Base-by-base conservation (phyloP, 257 asterid species). In the Parsonsia alboflavescens region DNA sequence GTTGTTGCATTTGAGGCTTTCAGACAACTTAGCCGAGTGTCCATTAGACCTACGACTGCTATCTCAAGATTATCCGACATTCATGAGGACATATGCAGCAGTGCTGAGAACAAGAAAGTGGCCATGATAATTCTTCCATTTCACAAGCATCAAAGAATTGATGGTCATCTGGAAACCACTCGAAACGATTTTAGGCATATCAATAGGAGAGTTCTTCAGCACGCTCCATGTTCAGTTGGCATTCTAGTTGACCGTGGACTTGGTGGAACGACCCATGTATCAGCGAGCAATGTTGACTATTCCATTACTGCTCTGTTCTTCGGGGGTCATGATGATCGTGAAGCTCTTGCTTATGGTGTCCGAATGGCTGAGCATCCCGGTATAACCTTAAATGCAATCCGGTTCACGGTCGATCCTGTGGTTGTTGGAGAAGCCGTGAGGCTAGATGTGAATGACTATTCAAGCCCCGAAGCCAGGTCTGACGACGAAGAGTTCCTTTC, bases 351-450 rank as follows among this genome's bases (percentile, higher is more conserved):
- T 4, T 86, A 86, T 30, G 91, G 82, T 22, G 86, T 81, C 10
- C 82, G 81, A 36, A 86, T 86, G 89, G 91, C 89, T 10, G 86
- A 83, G 79, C 86, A 86, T 72, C 89, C 89, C 0, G 88, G 89
- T 6, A 71, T 71, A 65, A 54, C 11, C 64, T 71, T 71, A 41
- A 28, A n/a, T 5, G 78, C 42, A 0, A 57, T 78, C 46, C 59
- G 74, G 3, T 78, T 78, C 58, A 19, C 24, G 12, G 78, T 78
- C 22, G 82, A 73, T 68, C 82, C 82, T 13, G 7, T 68, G 22
- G 82, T 78, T 36, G 82, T 49, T 6, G 75, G 78, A 17, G 78
- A 78, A 71, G 36, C 39, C 1, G 80, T 86, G 33, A 49, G 24
- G 0, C 1, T 87, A 7, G 79, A 81, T n/a, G 11, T 71, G 19